These are phyloP conservation scores for Selaginella tamariscina DNA, from an alignment of 75 land plant genomes.

Conservation along the genomic window DNA sequence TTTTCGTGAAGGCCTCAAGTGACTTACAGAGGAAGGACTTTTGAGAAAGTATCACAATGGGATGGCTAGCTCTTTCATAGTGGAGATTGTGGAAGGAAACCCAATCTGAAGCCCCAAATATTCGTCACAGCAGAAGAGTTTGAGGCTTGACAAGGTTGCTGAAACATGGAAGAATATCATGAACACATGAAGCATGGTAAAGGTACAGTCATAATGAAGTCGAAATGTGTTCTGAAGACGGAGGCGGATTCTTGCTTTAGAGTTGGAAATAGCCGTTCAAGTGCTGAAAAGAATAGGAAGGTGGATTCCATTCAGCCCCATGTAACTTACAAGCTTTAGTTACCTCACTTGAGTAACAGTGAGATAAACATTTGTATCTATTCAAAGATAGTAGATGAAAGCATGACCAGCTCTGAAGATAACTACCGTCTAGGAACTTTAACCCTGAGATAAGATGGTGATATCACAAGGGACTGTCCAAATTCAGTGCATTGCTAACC, in stretches of 20 bases:
- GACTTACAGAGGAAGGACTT: constrained; percentile 49
- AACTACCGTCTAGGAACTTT: too few relatives aligned
- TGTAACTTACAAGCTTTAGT: too few relatives aligned
- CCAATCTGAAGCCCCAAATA: not conserved
- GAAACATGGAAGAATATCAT: not conserved
- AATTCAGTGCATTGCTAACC: too few relatives aligned
- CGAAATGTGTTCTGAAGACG: too few relatives aligned
- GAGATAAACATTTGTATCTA: too few relatives aligned
- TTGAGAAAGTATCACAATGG: constrained; percentile 64
- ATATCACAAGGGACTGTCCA: too few relatives aligned
- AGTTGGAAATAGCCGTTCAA: not conserved
- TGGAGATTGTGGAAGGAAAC: constrained; percentile 34
- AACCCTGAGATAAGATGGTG: too few relatives aligned
- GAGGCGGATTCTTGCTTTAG: too few relatives aligned
- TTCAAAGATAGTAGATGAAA: not conserved
- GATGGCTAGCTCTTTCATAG: constrained; percentile 53
- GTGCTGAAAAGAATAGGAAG: not conserved
- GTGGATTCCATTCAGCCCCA: not conserved
- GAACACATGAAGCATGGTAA: not conserved
- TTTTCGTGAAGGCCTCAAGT: constrained; percentile 52
- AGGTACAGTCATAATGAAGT: not conserved
- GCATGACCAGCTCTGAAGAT: not conserved
- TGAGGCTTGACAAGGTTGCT: not conserved
- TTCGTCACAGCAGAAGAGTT: not conserved
- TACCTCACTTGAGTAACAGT: too few relatives aligned